phyloP scores from a whole-genome alignment of 257 asterid genomes.

The Forsythia viridissima region DNA sequence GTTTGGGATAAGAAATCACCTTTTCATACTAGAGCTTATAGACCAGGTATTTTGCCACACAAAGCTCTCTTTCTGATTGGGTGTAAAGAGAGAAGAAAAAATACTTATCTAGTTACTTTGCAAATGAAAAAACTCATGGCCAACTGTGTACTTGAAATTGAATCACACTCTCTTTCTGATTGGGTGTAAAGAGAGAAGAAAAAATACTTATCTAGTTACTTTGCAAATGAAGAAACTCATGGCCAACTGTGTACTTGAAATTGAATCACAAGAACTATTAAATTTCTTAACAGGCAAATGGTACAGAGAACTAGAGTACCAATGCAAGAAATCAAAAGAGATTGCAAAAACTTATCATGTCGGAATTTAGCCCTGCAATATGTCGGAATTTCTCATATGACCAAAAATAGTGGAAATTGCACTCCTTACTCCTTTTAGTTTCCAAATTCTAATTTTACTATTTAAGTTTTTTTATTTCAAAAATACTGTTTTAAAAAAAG shows the following conservation, averaged over 20 bases:
- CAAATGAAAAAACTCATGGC: background rate
- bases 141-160: background rate
- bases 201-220: background rate
- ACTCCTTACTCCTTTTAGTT: no score
- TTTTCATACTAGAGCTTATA: no score
- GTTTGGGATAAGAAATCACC: no score
- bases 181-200: no score
- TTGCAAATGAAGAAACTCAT: background rate
- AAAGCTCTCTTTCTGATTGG: no score
- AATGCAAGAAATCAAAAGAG: background rate
- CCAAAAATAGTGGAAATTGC: no score
- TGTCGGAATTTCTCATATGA: constrained; percentile 73
- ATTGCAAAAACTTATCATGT: constrained; percentile 28
- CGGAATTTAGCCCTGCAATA: constrained; percentile 67
- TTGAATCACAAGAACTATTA: background rate
- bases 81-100: no score
- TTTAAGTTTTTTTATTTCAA: no score
- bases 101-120: background rate
- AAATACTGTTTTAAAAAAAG: no score
- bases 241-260: background rate
- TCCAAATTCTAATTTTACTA: no score
- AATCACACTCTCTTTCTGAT: no score
- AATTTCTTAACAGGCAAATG: background rate
- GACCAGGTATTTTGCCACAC: no score
- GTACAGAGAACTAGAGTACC: background rate